These are phyloP conservation scores for Pseudoscleropodium purum DNA, from an alignment of 225 moss, liverwort and hornwort genomes.

Conservation along the genomic window DNA sequence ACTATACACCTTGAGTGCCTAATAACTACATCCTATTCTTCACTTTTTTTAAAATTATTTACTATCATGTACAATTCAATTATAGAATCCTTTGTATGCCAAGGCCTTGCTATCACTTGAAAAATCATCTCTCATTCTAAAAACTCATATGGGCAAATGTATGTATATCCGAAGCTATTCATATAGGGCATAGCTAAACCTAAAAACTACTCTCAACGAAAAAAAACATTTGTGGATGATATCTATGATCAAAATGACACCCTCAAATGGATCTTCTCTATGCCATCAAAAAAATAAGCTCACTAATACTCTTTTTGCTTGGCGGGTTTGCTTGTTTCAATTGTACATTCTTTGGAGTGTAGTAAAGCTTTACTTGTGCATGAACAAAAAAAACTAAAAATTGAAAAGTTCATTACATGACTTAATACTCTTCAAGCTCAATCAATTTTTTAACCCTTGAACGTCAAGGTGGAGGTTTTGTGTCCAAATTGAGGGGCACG, in stretches of 20 bases:
- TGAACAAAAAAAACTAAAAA: no score
- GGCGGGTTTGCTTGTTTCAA: no score
- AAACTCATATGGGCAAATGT: neutral
- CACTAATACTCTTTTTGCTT: no score
- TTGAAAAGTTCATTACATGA: neutral
- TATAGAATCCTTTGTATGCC: neutral
- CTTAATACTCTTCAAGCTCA: neutral
- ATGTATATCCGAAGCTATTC: neutral
- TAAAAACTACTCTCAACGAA: neutral
- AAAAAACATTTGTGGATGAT: no score
- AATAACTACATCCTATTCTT: no score
- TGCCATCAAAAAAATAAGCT: neutral
- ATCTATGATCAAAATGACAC: neutral
- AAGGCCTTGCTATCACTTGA: neutral
- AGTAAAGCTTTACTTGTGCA: neutral
- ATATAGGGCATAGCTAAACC: no score
- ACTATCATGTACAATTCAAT: neutral
- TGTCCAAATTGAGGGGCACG: no score
- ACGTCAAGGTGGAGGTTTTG: no score
- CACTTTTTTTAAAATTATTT: no score
- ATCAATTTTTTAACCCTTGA: no score
- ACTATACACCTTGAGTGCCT: no score
- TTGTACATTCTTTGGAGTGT: neutral
- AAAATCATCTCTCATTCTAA: neutral
- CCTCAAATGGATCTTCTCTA: neutral